These are phyloP conservation scores for Macrolepiota fuliginosa DNA, from an alignment of 768 basidiomycete genomes.

Conservation along the genomic window DNA sequence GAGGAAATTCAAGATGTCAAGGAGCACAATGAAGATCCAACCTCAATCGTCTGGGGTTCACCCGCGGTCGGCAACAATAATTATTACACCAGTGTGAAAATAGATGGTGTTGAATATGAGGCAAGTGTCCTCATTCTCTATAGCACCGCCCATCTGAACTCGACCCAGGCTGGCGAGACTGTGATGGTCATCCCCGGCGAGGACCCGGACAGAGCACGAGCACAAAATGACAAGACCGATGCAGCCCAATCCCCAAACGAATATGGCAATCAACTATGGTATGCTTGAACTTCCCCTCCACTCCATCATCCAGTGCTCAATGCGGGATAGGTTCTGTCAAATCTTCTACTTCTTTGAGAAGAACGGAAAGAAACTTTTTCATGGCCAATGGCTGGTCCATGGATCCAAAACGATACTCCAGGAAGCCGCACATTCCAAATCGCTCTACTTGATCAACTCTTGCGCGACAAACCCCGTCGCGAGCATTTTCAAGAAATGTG, in stretches of 20 bases:
- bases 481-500: conserved; percentile 58
- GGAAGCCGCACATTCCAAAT: conserved; percentile 62
- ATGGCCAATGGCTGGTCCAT: conserved; percentile 72
- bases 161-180: conserved; percentile 52
- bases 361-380: conserved; percentile 46
- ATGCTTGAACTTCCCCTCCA: conserved; percentile 16
- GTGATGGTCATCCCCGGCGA: conserved; percentile 62
- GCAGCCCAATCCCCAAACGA: conserved; percentile 47
- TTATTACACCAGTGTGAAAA: conserved; percentile 42
- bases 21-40: conserved; percentile 22
- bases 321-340: conserved; percentile 59
- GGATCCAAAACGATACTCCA: conserved; percentile 65
- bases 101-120: conserved; percentile 58
- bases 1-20: conserved; percentile 22
- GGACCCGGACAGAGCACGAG: conserved; percentile 41
- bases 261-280: conserved; percentile 64
- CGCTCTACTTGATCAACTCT: conserved; percentile 50
- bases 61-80: conserved; percentile 14
- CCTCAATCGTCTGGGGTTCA: conserved; percentile 33
- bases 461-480: conserved; percentile 57
- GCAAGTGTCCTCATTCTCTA: conserved; percentile 30
- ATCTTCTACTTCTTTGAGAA: conserved; percentile 62
- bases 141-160: neutral
- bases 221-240: conserved; percentile 30
- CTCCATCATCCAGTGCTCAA: neutral